phyloP scores from a whole-genome alignment of 495 filamentous ascomycete species.

The Massariosphaeria phaeospora region DNA sequence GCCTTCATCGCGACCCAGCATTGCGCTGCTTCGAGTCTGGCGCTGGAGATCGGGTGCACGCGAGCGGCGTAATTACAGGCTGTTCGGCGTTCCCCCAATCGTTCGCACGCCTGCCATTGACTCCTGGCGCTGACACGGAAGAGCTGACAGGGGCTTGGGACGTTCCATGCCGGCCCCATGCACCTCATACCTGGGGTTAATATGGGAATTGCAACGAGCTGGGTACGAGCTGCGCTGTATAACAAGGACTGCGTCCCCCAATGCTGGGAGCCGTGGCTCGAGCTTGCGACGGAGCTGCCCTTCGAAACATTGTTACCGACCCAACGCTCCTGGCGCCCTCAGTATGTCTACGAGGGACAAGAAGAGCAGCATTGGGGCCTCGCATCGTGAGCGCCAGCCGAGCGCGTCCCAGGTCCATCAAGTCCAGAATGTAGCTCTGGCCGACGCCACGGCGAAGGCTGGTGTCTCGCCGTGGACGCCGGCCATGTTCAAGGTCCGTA shows the following conservation, averaged over 20 bases:
- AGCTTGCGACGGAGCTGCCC: conserved; percentile 15
- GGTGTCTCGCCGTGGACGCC: conserved; percentile 27
- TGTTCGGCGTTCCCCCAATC: conserved; percentile 22
- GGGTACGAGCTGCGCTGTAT: conserved; percentile 4
- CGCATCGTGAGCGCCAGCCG: conserved; percentile 12
- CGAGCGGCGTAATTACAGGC: conserved; percentile 3
- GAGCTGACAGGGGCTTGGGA: neutral
- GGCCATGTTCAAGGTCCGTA: conserved; percentile 33
- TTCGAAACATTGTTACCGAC: neutral
- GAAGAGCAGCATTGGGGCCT: conserved; percentile 3
- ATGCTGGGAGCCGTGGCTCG: conserved; percentile 10
- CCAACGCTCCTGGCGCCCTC: neutral
- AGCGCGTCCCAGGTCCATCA: conserved; percentile 21
- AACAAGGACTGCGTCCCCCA: conserved; percentile 10
- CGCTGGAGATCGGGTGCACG: neutral
- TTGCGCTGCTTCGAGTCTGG: neutral
- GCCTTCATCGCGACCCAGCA: neutral
- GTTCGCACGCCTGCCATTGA: conserved; percentile 13
- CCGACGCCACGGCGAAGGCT: conserved; percentile 31
- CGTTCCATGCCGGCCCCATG: conserved; percentile 3
- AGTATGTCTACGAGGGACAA: neutral
- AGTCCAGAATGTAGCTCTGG: conserved; percentile 35
- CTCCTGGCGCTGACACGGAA: conserved; percentile 8
- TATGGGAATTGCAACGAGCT: conserved; percentile 4
- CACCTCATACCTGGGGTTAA: conserved; percentile 18